phyloP scores from a whole-genome alignment of 306 rosid species.

The Ormosia semicastrata region DNA sequence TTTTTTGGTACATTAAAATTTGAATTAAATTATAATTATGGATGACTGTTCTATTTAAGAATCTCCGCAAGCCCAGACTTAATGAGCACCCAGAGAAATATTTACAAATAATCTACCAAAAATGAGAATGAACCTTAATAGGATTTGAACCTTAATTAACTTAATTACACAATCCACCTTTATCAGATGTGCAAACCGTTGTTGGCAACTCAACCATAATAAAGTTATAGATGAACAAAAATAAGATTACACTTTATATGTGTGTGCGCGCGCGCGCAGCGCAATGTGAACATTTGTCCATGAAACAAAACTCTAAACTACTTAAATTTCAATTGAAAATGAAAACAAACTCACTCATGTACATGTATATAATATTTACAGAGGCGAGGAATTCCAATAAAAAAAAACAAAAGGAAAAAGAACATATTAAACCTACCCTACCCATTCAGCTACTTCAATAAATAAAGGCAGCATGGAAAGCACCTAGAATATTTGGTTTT shows the following conservation, averaged over 20 bases:
- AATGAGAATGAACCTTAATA: too few relatives aligned
- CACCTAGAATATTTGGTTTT: constrained; percentile 24
- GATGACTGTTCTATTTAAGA: too few relatives aligned
- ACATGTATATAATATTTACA: constrained; percentile 52
- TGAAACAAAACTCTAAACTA: constrained; percentile 1
- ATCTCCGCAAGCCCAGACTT: too few relatives aligned
- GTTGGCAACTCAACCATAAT: background rate
- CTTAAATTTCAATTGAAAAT: constrained; percentile 32
- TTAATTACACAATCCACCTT: too few relatives aligned
- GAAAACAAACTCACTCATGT: constrained; percentile 36
- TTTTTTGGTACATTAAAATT: too few relatives aligned
- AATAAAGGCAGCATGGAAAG: constrained; percentile 25
- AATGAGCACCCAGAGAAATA: too few relatives aligned
- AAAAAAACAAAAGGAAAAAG: constrained; percentile 5
- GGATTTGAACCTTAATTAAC: too few relatives aligned
- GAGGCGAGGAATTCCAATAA: constrained; percentile 23
- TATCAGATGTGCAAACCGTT: too few relatives aligned
- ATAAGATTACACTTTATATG: background rate
- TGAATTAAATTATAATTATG: too few relatives aligned
- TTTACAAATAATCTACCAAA: too few relatives aligned
- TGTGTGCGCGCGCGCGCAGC: background rate
- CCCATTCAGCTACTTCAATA: constrained; percentile 36
- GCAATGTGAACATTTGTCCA: constrained; percentile 3
- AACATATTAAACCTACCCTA: constrained; percentile 41
- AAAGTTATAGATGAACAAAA: background rate